Evolutionary conservation across 2,329 filamentous ascomycete species (phyloP), one percentile per base, ranked within the genome.

Genomic region (Colletotrichum filicis): DNA sequence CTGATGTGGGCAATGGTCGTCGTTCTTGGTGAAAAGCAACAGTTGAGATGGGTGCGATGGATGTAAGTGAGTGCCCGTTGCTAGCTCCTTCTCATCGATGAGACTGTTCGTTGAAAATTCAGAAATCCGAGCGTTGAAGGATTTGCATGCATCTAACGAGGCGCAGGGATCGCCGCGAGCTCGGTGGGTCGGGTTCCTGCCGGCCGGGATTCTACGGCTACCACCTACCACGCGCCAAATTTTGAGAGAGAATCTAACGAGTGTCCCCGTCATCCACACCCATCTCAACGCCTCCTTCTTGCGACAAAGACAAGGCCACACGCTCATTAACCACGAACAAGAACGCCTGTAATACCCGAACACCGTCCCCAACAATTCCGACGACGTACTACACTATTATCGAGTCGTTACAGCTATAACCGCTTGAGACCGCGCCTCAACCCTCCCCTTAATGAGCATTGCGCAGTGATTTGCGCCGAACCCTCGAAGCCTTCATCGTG

Each of bases 241-340:
- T 70, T 70, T 73, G 49, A 67, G 14, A 42, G 14, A 16, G 14
- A 42, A 49, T 19, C 42, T 42, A 42, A 49, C 8, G 28, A 74
- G 46, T 74, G 68, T 67, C 62, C 68, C 53, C 68, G 68, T 74
- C 71, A 74, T 74, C 53, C 58, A 67, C 55, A 26, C 46, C 24
- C 28, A 22, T 35, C 30, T 35, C 30, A n/a, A 60, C 68, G 70
- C 60, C 74, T 71, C 69, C 60, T 46, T 22, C 19, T 22, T 19
- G 53, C 67, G 59, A 74, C 78, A 82, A 80, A 74, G 77, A 66
- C 55, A 80, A 73, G 77, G 59, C 55, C 35, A 30, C 24, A 58
- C 53, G 26, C 16, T 30, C 32, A 35, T 26, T 65, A 37, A 24
- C 12, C 32, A 70, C 70, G 14, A 46, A 64, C 35, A 26, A 46